phyloP scores from a whole-genome alignment of 1,139 yeast species.

The Nakaseomyces glabratus region DNA sequence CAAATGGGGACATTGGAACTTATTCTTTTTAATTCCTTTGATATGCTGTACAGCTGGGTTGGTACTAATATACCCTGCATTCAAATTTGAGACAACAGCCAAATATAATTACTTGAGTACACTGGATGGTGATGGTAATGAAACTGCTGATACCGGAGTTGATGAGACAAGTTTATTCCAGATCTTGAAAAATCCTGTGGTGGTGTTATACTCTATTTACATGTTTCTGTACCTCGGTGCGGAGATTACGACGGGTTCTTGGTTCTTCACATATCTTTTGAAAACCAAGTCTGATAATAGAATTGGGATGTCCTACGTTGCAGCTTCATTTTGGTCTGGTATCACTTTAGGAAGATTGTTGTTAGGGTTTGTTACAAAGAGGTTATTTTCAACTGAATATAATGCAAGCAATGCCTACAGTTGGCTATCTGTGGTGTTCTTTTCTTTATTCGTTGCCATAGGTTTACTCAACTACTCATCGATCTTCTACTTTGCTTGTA shows the following conservation, averaged over 20 bases:
- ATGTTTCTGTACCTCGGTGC: slow-evolving; percentile 58
- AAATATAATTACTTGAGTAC: slow-evolving; percentile 40
- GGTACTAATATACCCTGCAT: slow-evolving; percentile 29
- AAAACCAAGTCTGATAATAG: slow-evolving; percentile 42
- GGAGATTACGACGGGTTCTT: slow-evolving; percentile 60
- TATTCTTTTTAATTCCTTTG: slow-evolving; percentile 25
- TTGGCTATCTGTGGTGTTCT: slow-evolving; percentile 14
- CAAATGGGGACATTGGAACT: slow-evolving; percentile 29
- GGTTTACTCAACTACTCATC: slow-evolving; percentile 18
- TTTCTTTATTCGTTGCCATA: slow-evolving; percentile 21
- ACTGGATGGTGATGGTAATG: slow-evolving; percentile 22
- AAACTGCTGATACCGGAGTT: slow-evolving; percentile 13
- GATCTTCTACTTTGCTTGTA: slow-evolving; percentile 25
- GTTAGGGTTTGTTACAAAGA: slow-evolving; percentile 55
- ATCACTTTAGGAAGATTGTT: slow-evolving; percentile 52
- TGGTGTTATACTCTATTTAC: slow-evolving; percentile 41
- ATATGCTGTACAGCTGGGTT: slow-evolving; percentile 18
- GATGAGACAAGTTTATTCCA: slow-evolving; percentile 25
- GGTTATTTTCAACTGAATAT: slow-evolving; percentile 41
- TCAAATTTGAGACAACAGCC: slow-evolving; percentile 45
- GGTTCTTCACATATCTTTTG: slow-evolving; percentile 53
- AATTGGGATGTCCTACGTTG: slow-evolving; percentile 46
- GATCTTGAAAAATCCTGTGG: slow-evolving; percentile 37
- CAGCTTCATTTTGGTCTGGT: slow-evolving; percentile 59
- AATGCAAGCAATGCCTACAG: slow-evolving; percentile 41